Percentiles rank a stretch among this genome's conserved stretches.
These are phyloP conservation scores for Solanum paucissectum DNA, from an alignment of 257 asterid genomes.

Conservation along the genomic window DNA sequence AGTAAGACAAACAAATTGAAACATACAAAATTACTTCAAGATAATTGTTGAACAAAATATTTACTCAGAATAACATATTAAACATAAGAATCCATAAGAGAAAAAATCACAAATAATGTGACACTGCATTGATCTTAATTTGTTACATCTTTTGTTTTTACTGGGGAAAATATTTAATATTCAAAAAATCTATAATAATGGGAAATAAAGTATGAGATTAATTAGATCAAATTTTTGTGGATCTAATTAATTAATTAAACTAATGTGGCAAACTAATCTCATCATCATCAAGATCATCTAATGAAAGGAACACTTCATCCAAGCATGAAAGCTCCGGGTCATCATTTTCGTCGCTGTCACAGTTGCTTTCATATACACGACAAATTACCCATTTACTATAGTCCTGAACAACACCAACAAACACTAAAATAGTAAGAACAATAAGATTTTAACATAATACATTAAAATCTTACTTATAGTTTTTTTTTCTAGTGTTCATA, in stretches of 20 bases:
- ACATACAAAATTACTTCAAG: too few species aligned
- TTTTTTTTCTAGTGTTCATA: background rate
- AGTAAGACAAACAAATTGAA: too few species aligned
- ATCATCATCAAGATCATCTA: background rate
- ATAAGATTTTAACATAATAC: background rate
- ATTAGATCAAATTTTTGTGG: background rate
- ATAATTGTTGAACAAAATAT: background rate
- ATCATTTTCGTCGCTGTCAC: background rate
- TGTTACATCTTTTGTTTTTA: background rate
- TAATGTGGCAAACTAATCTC: background rate
- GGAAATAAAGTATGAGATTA: too few species aligned
- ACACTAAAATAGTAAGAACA: background rate
- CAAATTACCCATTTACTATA: background rate
- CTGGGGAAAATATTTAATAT: background rate
- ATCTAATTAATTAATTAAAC: background rate
- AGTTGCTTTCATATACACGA: background rate
- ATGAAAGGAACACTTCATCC: background rate
- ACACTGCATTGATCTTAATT: background rate
- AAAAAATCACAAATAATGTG: background rate
- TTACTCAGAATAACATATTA: background rate
- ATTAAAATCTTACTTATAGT: background rate
- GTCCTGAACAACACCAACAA: background rate
- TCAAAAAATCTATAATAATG: background rate
- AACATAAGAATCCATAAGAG: background rate
- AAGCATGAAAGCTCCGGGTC: background rate